A percentile compares a stretch with the other conserved stretches of the same genome.
phyloP scores from a whole-genome alignment of 805 yeast genomes.

The Clavispora phyllophila region DNA sequence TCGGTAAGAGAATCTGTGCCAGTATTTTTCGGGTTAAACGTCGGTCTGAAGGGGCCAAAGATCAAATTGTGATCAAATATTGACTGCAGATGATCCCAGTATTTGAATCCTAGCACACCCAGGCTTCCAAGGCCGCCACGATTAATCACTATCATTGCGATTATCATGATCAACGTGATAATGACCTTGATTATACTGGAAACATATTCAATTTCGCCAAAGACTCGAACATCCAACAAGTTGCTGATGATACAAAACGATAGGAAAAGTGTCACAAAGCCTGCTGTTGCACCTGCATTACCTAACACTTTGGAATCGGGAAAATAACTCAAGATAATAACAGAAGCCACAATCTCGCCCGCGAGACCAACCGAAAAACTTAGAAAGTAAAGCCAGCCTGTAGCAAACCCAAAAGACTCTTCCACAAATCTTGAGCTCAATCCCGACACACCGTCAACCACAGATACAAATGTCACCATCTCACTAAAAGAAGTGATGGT shows the following conservation, averaged over 20 bases:
- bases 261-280: slow-evolving; percentile 62
- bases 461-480: slow-evolving; percentile 73
- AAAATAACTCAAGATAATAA: slow-evolving; percentile 69
- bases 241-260: slow-evolving; percentile 47
- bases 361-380: slow-evolving; percentile 71
- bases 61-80: slow-evolving; percentile 43
- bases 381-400: slow-evolving; percentile 71
- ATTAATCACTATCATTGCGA: slow-evolving; percentile 62
- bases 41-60: slow-evolving; percentile 71
- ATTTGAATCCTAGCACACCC: slow-evolving; percentile 55
- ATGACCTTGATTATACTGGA: slow-evolving; percentile 56
- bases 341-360: slow-evolving; percentile 75
- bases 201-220: slow-evolving; percentile 70
- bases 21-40: slow-evolving; percentile 59
- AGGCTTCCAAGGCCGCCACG: slow-evolving; percentile 47
- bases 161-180: slow-evolving; percentile 47
- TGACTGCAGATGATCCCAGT: slow-evolving; percentile 57
- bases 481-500: slow-evolving; percentile 76
- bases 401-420: slow-evolving; percentile 71
- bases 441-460: slow-evolving; percentile 76
- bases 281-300: slow-evolving; percentile 39
- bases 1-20: slow-evolving; percentile 45
- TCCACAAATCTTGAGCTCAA: slow-evolving; percentile 70
- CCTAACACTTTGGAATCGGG: slow-evolving; percentile 48
- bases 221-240: slow-evolving; percentile 62